Conservation (phyloP, 1,139 yeast genomes). For the Schwanniomyces etchellsii region DNA sequence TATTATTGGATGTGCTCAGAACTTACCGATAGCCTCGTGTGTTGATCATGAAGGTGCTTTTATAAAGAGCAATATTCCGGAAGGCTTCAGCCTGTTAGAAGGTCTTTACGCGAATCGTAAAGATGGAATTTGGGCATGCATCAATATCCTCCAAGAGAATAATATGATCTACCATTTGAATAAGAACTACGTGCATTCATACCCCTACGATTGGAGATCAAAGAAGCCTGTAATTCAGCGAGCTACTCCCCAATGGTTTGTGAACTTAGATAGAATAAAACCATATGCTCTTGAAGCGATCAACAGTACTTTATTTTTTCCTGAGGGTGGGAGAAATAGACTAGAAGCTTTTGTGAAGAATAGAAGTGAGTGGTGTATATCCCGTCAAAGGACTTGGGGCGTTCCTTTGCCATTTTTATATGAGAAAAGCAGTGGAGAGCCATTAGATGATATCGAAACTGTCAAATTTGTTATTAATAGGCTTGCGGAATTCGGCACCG, state of each 20-base stretch:
- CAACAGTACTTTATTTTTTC: conserved; percentile 60
- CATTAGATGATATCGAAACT: conserved; percentile 46
- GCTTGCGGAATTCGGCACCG: conserved; percentile 58
- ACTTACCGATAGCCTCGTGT: conserved; percentile 62
- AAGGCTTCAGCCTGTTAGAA: conserved; percentile 35
- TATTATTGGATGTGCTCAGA: conserved; percentile 54
- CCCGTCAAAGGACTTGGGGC: conserved; percentile 98
- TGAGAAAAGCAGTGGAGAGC: conserved; percentile 51
- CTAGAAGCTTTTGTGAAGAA: conserved; percentile 66
- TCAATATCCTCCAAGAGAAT: conserved; percentile 33
- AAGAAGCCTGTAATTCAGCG: conserved; percentile 92
- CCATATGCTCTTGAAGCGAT: conserved; percentile 55
- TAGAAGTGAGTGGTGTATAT: conserved; percentile 95
- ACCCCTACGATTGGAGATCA: conserved; percentile 97
- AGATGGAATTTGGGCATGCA: conserved; percentile 42
- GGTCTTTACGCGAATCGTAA: conserved; percentile 58
- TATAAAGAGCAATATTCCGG: conserved; percentile 36
- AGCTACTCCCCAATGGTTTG: conserved; percentile 97
- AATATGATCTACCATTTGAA: conserved; percentile 47
- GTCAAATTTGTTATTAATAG: conserved; percentile 50
- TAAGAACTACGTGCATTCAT: conserved; percentile 64
- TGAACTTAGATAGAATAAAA: conserved; percentile 75
- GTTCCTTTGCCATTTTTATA: conserved; percentile 92
- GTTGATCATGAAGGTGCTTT: conserved; percentile 75
- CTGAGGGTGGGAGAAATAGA: conserved; percentile 67